Percentiles rank a stretch among this genome's conserved stretches.
phyloP scores from a whole-genome alignment of 345 rosid genomes.

The Noccaea bulbosa region DNA sequence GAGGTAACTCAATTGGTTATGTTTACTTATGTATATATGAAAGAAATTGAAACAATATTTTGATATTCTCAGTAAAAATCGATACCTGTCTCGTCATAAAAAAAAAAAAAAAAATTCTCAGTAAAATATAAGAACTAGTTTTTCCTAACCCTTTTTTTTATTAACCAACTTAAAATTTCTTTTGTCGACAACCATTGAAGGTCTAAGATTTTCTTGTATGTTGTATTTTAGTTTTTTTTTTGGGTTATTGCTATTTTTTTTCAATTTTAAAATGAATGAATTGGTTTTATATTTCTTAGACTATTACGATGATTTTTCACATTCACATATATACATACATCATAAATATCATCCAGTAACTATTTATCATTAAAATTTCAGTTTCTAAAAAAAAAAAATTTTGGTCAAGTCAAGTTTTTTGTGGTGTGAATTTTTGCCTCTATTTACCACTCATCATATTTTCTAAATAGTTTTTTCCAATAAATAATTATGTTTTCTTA shows the following conservation, averaged over 20 bases:
- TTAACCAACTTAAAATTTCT: not conserved
- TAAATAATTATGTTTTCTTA: no score
- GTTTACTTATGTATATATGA: not conserved
- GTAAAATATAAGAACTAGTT: no score
- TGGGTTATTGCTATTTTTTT: not conserved
- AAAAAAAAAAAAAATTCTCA: not conserved
- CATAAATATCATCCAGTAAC: not conserved
- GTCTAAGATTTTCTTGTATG: not conserved
- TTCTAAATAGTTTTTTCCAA: not conserved
- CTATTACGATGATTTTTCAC: not conserved
- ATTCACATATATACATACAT: not conserved
- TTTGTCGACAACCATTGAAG: not conserved
- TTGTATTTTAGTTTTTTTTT: not conserved
- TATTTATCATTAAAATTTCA: not conserved
- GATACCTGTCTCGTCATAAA: no score
- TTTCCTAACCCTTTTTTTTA: not conserved
- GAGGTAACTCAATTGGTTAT: constrained; percentile 45
- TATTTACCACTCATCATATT: not conserved
- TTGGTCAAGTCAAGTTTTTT: constrained; percentile 26
- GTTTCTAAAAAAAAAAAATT: not conserved
- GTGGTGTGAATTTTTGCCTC: not conserved
- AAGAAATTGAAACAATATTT: not conserved
- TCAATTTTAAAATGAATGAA: not conserved
- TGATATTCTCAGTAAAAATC: not conserved
- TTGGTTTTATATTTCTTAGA: not conserved